Base-by-base conservation (phyloP, 495 filamentous ascomycete species). In the Xylaria nigripes region DNA sequence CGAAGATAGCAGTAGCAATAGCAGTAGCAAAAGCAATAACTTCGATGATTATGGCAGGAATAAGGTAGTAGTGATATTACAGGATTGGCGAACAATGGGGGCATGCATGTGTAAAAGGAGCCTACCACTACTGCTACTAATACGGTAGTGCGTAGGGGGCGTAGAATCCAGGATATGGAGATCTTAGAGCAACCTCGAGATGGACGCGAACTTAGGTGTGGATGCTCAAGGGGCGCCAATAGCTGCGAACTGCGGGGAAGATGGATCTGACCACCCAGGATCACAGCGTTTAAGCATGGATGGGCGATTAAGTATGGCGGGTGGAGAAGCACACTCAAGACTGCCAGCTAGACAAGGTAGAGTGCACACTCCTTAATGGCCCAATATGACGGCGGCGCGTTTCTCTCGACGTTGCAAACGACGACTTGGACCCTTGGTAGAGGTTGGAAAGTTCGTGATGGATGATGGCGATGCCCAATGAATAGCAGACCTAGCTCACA, bases 201-300 rank as follows among this genome's bases (percentile, higher is more conserved):
- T 36, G 36, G 36, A 40, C 15, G 36, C 36, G 36, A 40, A 36
- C 32, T 36, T 36, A 36, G 32, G 32, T 4, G 36, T 40, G 36
- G 36, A 36, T 36, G 32, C n/a, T 18, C 32, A 36, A 8, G 32
- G 27, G 40, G 40, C 24, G n/a, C 41, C 32, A 2, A n/a, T 46
- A 46, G 30, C 42, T 40, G 24, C 51, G 48, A 38, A 54, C 21
- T 54, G 51, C 51, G 51, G 51, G 51, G 51, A 48, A 54, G 44
- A 41, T 46, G 51, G 51, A 21, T 18, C 36, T 1, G 36, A 19
- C 36, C 15, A 18, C 3, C 36, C 36, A 40, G 36, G 36, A 40
- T 38, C 44, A 48, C 43, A 13, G 45, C 45, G 34, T 45, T n/a
- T 4, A 30, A 54, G 51, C 51, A 54, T 54, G 51, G 51, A 36